These are phyloP conservation scores for Penicillium longicatenatum DNA, from an alignment of 495 filamentous ascomycete genomes.

Conservation along the genomic window DNA sequence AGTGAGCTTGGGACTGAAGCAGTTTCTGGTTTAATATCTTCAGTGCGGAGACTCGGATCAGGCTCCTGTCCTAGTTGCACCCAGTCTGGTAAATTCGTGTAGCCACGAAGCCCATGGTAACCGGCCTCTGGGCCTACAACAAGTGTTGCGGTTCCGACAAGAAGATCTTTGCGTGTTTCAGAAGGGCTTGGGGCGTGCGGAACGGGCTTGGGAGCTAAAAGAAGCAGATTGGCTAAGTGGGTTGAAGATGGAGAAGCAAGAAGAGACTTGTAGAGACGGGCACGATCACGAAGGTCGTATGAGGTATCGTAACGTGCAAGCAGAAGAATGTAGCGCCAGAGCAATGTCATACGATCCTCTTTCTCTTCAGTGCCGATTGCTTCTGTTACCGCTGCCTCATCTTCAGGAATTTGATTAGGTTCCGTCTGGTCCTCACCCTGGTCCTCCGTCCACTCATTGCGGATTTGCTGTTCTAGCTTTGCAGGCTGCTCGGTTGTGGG, in stretches of 20 bases:
- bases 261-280: constrained; percentile 82
- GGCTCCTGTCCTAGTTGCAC: constrained; percentile 80
- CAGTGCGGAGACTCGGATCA: constrained; percentile 67
- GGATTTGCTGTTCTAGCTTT: constrained; percentile 23
- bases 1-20: constrained; percentile 33
- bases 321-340: constrained; percentile 84
- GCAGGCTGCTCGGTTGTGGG: constrained; percentile 9
- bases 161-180: constrained; percentile 71
- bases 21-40: constrained; percentile 33
- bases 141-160: constrained; percentile 81
- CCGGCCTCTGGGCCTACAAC: constrained; percentile 76
- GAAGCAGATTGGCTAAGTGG: constrained; percentile 84
- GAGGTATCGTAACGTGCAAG: constrained; percentile 90
- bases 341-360: constrained; percentile 64
- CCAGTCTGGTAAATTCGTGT: constrained; percentile 80
- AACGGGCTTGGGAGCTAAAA: constrained; percentile 91
- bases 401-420: constrained; percentile 17
- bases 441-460: constrained; percentile 46
- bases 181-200: constrained; percentile 85
- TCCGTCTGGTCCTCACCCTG: constrained; percentile 36
- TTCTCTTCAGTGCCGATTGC: constrained; percentile 40
- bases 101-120: constrained; percentile 69
- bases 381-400: constrained; percentile 30
- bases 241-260: constrained; percentile 71
- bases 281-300: constrained; percentile 90